Percentiles rank a stretch among this genome's conserved stretches.
Conservation (phyloP, 768 basidiomycete species). For the button mushroom (Agaricus bisporus) region DNA sequence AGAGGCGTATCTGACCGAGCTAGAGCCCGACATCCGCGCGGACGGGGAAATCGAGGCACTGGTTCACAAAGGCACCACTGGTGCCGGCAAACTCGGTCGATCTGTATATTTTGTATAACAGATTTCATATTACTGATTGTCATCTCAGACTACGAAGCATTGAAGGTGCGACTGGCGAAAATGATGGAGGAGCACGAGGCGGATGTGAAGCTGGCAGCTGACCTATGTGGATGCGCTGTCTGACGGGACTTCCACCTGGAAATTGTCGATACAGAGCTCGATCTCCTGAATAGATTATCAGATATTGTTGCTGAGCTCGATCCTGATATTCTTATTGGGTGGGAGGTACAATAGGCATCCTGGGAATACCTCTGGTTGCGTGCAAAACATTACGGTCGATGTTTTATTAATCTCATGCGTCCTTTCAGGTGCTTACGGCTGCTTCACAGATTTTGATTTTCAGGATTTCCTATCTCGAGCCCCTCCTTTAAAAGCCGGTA, state of each 20-base stretch:
- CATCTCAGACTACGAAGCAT: conserved; percentile 50
- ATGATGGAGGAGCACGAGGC: conserved; percentile 55
- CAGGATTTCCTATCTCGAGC: conserved; percentile 74
- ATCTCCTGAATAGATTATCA: conserved; percentile 69
- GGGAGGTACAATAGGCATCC: conserved; percentile 83
- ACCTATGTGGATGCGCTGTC: conserved; percentile 77
- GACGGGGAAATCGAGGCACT: conserved; percentile 73
- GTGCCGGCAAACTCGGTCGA: conserved; percentile 68
- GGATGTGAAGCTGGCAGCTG: conserved; percentile 49
- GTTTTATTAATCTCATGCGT: not conserved
- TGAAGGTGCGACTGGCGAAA: conserved; percentile 62
- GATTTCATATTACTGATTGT: not conserved
- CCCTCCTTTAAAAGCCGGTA: conserved; percentile 33
- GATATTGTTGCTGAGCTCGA: conserved; percentile 75
- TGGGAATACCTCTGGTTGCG: conserved; percentile 90
- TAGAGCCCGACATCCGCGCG: conserved; percentile 82
- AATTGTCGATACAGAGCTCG: conserved; percentile 62
- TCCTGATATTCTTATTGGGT: conserved; percentile 89
- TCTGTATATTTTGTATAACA: conserved; percentile 22
- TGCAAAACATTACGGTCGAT: conserved; percentile 50
- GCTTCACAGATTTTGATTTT: conserved; percentile 59
- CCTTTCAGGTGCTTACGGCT: not conserved
- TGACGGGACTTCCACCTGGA: conserved; percentile 44
- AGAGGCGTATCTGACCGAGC: conserved; percentile 65
- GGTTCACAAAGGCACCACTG: conserved; percentile 64